A percentile compares a stretch with the other conserved stretches of the same genome.
Evolutionary conservation across 345 rosid species (phyloP).

Genomic region (Ricinus communis): DNA sequence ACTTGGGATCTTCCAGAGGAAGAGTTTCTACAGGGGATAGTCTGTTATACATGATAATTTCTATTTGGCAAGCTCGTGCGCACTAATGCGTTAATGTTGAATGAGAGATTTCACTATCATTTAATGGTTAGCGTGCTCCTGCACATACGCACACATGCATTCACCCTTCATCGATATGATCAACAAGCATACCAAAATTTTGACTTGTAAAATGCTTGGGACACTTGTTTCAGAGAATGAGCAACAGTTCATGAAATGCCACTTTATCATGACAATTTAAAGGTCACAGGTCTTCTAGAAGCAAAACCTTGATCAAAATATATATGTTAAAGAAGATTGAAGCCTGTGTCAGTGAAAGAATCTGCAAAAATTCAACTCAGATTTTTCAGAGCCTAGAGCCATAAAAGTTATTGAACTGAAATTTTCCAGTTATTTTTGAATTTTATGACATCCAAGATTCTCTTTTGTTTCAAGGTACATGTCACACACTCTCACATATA

Average conservation of each 20-base stretch:
- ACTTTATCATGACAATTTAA: neutral
- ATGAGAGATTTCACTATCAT: too few relatives aligned
- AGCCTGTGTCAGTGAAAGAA: neutral
- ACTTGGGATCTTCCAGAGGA: too few relatives aligned
- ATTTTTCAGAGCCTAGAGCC: neutral
- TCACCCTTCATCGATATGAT: too few relatives aligned
- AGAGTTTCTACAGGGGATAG: too few relatives aligned
- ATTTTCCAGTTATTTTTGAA: slow-evolving; percentile 14
- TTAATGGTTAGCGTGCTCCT: too few relatives aligned
- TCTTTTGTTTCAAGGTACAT: slow-evolving; percentile 5
- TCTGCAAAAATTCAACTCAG: neutral
- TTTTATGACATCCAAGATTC: slow-evolving; percentile 14
- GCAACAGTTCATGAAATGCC: neutral
- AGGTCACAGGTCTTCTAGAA: neutral
- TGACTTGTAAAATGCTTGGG: too few relatives aligned
- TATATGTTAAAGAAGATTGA: too few relatives aligned
- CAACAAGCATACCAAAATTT: too few relatives aligned
- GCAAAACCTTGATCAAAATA: neutral
- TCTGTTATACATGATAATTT: too few relatives aligned
- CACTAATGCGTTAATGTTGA: too few relatives aligned
- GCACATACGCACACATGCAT: too few relatives aligned
- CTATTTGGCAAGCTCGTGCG: too few relatives aligned
- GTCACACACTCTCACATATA: neutral
- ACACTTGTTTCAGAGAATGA: neutral
- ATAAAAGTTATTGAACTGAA: neutral